phyloP scores from a whole-genome alignment of 2,329 filamentous ascomycete species.

The Chalaropsis ovoidea region DNA sequence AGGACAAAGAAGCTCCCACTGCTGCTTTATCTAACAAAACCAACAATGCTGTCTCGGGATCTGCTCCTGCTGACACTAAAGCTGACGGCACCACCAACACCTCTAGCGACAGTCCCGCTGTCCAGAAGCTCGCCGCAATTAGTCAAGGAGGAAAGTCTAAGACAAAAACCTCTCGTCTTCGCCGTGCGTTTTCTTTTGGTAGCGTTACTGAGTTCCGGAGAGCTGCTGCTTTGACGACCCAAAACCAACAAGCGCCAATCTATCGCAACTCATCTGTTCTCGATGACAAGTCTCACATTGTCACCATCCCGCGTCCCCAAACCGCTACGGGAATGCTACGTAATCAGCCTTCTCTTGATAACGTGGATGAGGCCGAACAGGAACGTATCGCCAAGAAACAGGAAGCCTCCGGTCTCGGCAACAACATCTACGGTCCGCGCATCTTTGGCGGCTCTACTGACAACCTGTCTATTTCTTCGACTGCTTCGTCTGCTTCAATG shows the following conservation, averaged over 20 bases:
- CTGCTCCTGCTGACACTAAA: not conserved
- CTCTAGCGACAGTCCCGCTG: slow-evolving; percentile 54
- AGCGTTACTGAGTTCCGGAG: slow-evolving; percentile 84
- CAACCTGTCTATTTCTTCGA: slow-evolving; percentile 84
- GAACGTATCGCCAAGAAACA: slow-evolving; percentile 84
- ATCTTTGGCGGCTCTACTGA: slow-evolving; percentile 87
- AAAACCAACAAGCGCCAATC: slow-evolving; percentile 27
- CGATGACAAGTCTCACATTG: slow-evolving; percentile 32
- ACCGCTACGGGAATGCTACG: slow-evolving; percentile 42
- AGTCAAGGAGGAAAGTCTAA: slow-evolving; percentile 68
- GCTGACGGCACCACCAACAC: slow-evolving; percentile 24
- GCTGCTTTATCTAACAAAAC: slow-evolving; percentile 31
- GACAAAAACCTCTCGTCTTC: slow-evolving; percentile 75
- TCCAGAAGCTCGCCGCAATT: slow-evolving; percentile 76
- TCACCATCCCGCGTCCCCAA: slow-evolving; percentile 23
- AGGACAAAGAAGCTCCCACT: slow-evolving; percentile 27
- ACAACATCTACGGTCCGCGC: slow-evolving; percentile 82
- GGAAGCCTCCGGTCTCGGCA: slow-evolving; percentile 83
- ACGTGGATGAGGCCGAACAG: slow-evolving; percentile 76
- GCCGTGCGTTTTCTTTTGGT: slow-evolving; percentile 91
- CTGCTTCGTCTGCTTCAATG: slow-evolving; percentile 77
- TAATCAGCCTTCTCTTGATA: slow-evolving; percentile 51
- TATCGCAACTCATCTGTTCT: slow-evolving; percentile 4
- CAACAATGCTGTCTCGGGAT: slow-evolving; percentile 19
- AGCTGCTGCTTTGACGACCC: slow-evolving; percentile 54